Percentiles rank a stretch among this genome's conserved stretches.
Evolutionary conservation across 1,284 basidiomycete species (phyloP).

Genomic region (Ceratobasidium sp.): DNA sequence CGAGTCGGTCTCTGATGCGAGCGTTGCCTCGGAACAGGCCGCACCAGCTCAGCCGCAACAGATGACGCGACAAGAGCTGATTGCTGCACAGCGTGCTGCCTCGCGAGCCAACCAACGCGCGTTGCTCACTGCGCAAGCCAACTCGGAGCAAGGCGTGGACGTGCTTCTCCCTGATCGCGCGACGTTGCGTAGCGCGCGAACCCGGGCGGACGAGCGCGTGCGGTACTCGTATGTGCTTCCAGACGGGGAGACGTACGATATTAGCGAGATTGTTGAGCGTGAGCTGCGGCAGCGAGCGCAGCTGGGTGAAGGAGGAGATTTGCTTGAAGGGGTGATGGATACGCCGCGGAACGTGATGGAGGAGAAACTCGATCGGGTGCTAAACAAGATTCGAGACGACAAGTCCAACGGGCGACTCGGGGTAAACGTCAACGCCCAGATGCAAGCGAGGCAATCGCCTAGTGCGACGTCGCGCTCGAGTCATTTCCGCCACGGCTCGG

Average conservation of each 20-base stretch:
- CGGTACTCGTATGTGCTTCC: slow-evolving; percentile 92
- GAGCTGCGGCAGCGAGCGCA: slow-evolving; percentile 68
- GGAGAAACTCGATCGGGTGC: slow-evolving; percentile 81
- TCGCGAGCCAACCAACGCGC: slow-evolving; percentile 87
- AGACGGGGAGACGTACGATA: slow-evolving; percentile 89
- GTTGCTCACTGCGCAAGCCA: slow-evolving; percentile 84
- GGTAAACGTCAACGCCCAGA: slow-evolving; percentile 43
- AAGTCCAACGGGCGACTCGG: slow-evolving; percentile 45
- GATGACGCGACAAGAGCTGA: slow-evolving; percentile 85
- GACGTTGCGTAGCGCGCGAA: slow-evolving; percentile 83
- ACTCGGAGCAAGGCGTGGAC: slow-evolving; percentile 87
- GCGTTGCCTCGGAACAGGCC: slow-evolving; percentile 46
- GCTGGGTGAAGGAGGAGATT: slow-evolving; percentile 63
- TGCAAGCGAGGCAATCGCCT: slow-evolving; percentile 35
- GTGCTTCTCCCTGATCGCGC: slow-evolving; percentile 85
- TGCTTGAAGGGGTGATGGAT: slow-evolving; percentile 70
- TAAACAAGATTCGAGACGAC: slow-evolving; percentile 76
- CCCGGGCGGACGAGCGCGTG: slow-evolving; percentile 74
- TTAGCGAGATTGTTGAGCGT: slow-evolving; percentile 91
- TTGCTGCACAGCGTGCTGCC: slow-evolving; percentile 89
- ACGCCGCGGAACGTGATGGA: slow-evolving; percentile 69
- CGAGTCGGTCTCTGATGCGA: slow-evolving; percentile 62
- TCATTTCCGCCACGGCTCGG: slow-evolving; percentile 46
- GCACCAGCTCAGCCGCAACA: slow-evolving; percentile 57
- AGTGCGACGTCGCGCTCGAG: slow-evolving; percentile 37